Evolutionary conservation across 2,329 filamentous ascomycete genomes (phyloP).

Genomic region (Aspergillus pseudonomiae): DNA sequence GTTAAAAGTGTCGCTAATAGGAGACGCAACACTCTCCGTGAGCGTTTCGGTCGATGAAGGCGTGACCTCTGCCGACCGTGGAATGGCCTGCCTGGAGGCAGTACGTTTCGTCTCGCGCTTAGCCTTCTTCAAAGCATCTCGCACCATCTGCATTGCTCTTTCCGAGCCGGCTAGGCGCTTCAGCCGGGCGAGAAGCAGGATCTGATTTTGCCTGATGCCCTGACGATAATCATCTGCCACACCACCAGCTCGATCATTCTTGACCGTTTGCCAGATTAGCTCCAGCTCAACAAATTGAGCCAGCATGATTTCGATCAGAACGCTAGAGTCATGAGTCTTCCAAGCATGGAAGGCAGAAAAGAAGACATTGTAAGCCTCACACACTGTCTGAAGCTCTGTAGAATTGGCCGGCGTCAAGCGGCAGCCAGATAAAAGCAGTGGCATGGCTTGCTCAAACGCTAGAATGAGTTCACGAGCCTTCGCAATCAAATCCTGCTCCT

Average conservation of each 20-base stretch:
- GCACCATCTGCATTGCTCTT: constrained; percentile 61
- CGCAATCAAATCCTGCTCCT: constrained; percentile 63
- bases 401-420: constrained; percentile 46
- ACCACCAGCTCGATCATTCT: constrained; percentile 63
- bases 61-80: constrained; percentile 54
- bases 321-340: constrained; percentile 65
- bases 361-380: constrained; percentile 62
- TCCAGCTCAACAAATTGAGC: constrained; percentile 68
- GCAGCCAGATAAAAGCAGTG: constrained; percentile 51
- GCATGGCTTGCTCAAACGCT: constrained; percentile 57
- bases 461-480: constrained; percentile 63
- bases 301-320: constrained; percentile 67
- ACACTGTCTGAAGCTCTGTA: constrained; percentile 52
- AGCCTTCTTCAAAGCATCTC: constrained; percentile 63
- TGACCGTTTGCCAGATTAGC: constrained; percentile 69
- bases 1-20: constrained; percentile 45
- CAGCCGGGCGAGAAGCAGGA: constrained; percentile 63
- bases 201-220: constrained; percentile 68
- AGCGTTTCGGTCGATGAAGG: constrained; percentile 36
- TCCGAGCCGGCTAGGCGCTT: constrained; percentile 65
- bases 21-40: constrained; percentile 42
- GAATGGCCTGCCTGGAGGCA: constrained; percentile 59
- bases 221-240: constrained; percentile 66
- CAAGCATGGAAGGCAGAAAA: constrained; percentile 66
- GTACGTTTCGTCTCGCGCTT: constrained; percentile 56